These are phyloP conservation scores for Ehretia macrophylla DNA, from an alignment of 257 asterid species.

Conservation along the genomic window DNA sequence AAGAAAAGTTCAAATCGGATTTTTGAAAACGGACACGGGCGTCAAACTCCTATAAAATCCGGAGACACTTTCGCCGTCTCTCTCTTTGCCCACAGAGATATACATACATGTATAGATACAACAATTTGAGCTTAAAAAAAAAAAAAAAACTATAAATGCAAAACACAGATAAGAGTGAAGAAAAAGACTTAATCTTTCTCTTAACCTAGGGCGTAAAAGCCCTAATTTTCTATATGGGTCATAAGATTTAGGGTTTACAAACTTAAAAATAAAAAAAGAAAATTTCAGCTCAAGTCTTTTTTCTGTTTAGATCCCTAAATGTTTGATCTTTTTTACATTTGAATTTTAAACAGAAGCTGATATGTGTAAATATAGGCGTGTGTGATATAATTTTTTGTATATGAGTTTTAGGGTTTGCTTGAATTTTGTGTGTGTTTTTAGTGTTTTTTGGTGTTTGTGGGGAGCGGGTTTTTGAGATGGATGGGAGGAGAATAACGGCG, in stretches of 20 bases:
- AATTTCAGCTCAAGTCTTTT: neutral
- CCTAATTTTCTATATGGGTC: slow-evolving; percentile 35
- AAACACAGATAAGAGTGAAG: neutral
- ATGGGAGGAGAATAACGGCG: slow-evolving; percentile 88
- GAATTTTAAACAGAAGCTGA: neutral
- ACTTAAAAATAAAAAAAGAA: neutral
- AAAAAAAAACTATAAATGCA: too few species aligned
- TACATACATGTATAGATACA: too few species aligned
- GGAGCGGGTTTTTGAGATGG: slow-evolving; percentile 36
- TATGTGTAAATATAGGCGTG: too few species aligned
- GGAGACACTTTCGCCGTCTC: too few species aligned
- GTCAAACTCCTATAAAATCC: too few species aligned
- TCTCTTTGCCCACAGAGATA: too few species aligned
- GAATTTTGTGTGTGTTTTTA: slow-evolving; percentile 10
- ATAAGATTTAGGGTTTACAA: slow-evolving; percentile 44
- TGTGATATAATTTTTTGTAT: neutral
- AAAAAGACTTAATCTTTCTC: neutral
- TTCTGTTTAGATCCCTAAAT: neutral
- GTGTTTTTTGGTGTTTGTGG: neutral
- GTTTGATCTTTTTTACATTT: neutral
- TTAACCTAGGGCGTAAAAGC: slow-evolving; percentile 16
- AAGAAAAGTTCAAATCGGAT: too few species aligned
- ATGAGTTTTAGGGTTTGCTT: slow-evolving; percentile 27
- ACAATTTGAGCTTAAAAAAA: too few species aligned
- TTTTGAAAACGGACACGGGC: too few species aligned